A percentile compares a stretch with the other conserved stretches of the same genome.
phyloP scores from a whole-genome alignment of 202 grass and related monocot genomes.

The Sporobolus alterniflorus region DNA sequence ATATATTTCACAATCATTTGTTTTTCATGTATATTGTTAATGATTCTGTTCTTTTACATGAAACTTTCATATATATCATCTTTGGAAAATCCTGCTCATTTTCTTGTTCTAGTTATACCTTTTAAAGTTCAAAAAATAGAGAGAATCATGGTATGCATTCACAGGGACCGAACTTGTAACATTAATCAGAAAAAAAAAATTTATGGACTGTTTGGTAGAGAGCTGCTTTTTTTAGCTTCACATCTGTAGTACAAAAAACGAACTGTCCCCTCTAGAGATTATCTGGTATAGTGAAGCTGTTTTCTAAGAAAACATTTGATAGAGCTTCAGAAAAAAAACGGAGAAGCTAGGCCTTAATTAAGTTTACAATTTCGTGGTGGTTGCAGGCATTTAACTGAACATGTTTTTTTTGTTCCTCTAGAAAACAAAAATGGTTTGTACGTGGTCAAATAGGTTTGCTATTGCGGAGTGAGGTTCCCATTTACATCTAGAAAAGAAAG shows the following conservation, averaged over 20 bases:
- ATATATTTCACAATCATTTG: too few species aligned
- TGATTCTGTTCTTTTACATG: not conserved
- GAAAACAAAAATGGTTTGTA: not conserved
- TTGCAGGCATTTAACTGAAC: not conserved
- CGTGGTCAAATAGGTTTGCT: not conserved
- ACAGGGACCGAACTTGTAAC: not conserved
- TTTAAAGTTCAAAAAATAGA: not conserved
- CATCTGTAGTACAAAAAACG: too few species aligned
- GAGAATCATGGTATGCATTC: not conserved
- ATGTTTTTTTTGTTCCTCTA: not conserved
- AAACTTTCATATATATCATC: not conserved
- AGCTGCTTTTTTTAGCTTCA: too few species aligned
- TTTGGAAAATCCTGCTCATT: not conserved
- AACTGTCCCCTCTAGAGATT: too few species aligned
- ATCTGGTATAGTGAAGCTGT: too few species aligned
- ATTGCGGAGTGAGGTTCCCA: slow-evolving; percentile 13
- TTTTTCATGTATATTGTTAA: not conserved
- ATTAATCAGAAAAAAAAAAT: too few species aligned
- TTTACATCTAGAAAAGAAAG: slow-evolving; percentile 6
- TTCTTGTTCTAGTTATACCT: not conserved
- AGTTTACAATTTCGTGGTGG: not conserved
- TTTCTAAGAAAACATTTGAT: not conserved
- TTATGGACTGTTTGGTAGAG: too few species aligned
- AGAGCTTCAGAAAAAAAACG: not conserved
- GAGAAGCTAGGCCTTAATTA: not conserved